Conservation (phyloP, 495 filamentous ascomycete genomes). For the Lentithecium fluviatile region DNA sequence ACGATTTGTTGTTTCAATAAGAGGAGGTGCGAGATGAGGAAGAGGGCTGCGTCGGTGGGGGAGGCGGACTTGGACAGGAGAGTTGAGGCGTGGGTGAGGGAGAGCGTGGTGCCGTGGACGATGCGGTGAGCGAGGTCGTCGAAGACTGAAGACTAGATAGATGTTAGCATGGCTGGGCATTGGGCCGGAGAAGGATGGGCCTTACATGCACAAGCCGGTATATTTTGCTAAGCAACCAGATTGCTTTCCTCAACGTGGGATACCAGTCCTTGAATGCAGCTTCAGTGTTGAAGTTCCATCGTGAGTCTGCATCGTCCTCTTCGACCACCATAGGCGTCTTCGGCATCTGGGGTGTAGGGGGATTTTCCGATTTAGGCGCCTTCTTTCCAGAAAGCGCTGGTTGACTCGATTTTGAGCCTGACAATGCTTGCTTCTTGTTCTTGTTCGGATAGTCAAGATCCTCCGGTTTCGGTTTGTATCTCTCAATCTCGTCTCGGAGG, state of each 20-base stretch:
- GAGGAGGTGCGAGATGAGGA: slow-evolving; percentile 87
- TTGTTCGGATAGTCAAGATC: slow-evolving; percentile 66
- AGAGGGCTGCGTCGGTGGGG: slow-evolving; percentile 69
- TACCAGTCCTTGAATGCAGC: slow-evolving; percentile 57
- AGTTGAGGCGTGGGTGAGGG: slow-evolving; percentile 56
- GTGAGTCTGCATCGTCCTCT: slow-evolving; percentile 43
- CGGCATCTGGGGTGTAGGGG: slow-evolving; percentile 50
- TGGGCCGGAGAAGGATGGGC: slow-evolving; percentile 24
- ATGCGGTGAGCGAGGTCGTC: slow-evolving; percentile 76
- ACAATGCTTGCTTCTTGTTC: slow-evolving; percentile 46
- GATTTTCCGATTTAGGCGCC: slow-evolving; percentile 44
- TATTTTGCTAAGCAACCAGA: slow-evolving; percentile 80
- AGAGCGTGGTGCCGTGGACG: slow-evolving; percentile 68
- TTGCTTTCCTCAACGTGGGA: slow-evolving; percentile 72
- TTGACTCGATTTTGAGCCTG: slow-evolving; percentile 47
- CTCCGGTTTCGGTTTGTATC: slow-evolving; percentile 65
- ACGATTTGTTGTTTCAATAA: slow-evolving; percentile 89
- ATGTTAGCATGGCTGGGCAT: slow-evolving; percentile 5
- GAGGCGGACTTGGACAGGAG: slow-evolving; percentile 50
- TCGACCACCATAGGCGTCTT: slow-evolving; percentile 55
- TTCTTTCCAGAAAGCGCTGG: slow-evolving; percentile 45
- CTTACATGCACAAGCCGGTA: slow-evolving; percentile 78
- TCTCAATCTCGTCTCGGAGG: slow-evolving; percentile 67
- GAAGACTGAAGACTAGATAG: slow-evolving; percentile 62
- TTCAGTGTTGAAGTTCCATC: slow-evolving; percentile 38